These are phyloP conservation scores for Lactifluus echinatus DNA, from an alignment of 768 basidiomycete genomes.

Conservation along the genomic window DNA sequence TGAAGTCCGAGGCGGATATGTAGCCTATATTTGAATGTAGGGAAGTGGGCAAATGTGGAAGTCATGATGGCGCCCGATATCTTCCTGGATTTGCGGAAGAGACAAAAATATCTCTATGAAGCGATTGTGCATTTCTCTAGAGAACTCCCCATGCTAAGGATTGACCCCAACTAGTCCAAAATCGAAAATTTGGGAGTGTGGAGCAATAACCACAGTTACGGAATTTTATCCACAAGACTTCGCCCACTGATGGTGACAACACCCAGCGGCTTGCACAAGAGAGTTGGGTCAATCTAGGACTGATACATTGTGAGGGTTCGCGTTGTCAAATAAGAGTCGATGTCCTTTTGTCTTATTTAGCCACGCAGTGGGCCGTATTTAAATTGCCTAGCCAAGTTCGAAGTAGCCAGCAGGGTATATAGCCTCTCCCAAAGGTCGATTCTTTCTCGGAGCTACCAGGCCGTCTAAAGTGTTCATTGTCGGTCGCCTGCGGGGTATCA, in stretches of 20 bases:
- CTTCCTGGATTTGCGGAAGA: conserved; percentile 10
- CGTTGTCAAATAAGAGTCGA: conserved; percentile 87
- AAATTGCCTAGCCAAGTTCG: conserved; percentile 47
- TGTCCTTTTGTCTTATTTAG: conserved; percentile 73
- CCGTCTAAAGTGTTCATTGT: conserved; percentile 27
- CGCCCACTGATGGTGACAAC: conserved; percentile 80
- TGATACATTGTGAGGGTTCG: conserved; percentile 91
- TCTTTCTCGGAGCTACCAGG: conserved; percentile 18
- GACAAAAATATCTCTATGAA: conserved; percentile 73
- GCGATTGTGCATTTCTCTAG: conserved; percentile 96
- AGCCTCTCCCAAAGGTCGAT: conserved; percentile 2
- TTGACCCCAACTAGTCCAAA: conserved; percentile 83
- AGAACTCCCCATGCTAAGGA: conserved; percentile 85
- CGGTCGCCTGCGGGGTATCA: conserved; percentile 24
- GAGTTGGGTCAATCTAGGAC: conserved; percentile 96
- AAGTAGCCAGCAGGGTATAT: conserved; percentile 21
- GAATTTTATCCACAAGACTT: conserved; percentile 71
- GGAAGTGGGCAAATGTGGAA: conserved; percentile 2
- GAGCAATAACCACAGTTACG: conserved; percentile 62
- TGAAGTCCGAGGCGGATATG: conserved; percentile 5
- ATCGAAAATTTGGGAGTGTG: conserved; percentile 89
- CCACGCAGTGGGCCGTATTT: conserved; percentile 95
- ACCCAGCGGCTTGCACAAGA: conserved; percentile 83
- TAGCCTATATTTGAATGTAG: background rate
- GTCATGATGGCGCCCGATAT: conserved; percentile 7